These are phyloP conservation scores for Arctium minus DNA, from an alignment of 129 eudicot species.

Conservation along the genomic window DNA sequence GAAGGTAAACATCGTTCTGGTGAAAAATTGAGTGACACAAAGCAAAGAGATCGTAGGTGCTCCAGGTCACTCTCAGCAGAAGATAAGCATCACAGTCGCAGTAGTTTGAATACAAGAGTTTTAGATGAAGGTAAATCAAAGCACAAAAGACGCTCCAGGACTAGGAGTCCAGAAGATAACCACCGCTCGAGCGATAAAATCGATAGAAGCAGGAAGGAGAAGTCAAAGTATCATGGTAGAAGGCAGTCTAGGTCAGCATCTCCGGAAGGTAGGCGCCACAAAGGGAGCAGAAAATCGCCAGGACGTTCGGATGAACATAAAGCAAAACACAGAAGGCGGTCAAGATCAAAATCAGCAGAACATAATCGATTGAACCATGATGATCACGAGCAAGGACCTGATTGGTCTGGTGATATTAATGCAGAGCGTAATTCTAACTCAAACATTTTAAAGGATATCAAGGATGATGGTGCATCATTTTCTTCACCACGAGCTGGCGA, in stretches of 20 bases:
- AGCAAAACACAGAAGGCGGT: conserved; percentile 50
- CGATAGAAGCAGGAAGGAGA: conserved; percentile 45
- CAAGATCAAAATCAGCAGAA: conserved; percentile 65
- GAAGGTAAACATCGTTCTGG: conserved; percentile 51
- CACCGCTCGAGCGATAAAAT: conserved; percentile 42
- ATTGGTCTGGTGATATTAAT: conserved; percentile 36
- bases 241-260: conserved; percentile 69
- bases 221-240: conserved; percentile 44
- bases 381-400: conserved; percentile 24
- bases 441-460: conserved; percentile 6
- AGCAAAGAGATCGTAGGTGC: conserved; percentile 52
- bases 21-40: conserved; percentile 40
- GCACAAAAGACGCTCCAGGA: conserved; percentile 52
- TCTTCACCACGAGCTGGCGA: not conserved
- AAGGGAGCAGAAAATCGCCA: conserved; percentile 41
- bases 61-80: conserved; percentile 72
- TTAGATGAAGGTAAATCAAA: conserved; percentile 45
- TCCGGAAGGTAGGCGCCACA: conserved; percentile 40
- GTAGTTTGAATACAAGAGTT: conserved; percentile 21
- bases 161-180: conserved; percentile 52
- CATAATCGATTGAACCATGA: conserved; percentile 22
- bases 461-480: conserved; percentile 28
- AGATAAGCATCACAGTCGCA: conserved; percentile 35
- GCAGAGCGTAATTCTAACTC: conserved; percentile 14
- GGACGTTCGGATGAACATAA: conserved; percentile 36